Evolutionary conservation across 768 basidiomycete species (phyloP), one percentile per base, ranked within the genome.

Genomic region (Sarcomyxa edulis): DNA sequence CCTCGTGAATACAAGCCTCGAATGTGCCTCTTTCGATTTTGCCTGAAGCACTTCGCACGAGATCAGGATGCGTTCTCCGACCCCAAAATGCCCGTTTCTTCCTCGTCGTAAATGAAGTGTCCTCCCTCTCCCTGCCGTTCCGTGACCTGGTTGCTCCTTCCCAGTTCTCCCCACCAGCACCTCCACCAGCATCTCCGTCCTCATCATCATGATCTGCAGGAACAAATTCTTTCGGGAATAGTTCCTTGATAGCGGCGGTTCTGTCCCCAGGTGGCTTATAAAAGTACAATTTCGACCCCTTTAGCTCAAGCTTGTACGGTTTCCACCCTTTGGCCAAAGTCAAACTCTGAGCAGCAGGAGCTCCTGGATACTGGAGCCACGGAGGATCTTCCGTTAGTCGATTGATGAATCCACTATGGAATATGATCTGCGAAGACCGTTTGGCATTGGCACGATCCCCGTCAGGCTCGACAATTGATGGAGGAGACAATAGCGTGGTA

Each of bases 251-350:
- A 0, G 69, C 81, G 2, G 66, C 61, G 16, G 59, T 64, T 40
- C 79, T 66, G 46, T 93, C 90, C 20, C 71, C 66, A 0, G 90
- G 87, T 0, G 87, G 78, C 51, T 93, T 94, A 56, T 86, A 91
- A 51, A 93, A 85, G 56, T 85, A 83, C 34, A 94, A 50, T 56
- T 93, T 93, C 9, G 83, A 76, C 5, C 90, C 91, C 52, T 87
- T 84, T 19, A 94, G 62, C 48, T 89, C 83, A 31, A 84, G 70
- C 56, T 92, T 91, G 65, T 75, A 88, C 4, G 86, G 77, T 54
- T 92, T 93, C 91, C 91, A 94, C 0, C 78, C 78, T 48, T 89
- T 89, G 0, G 72, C 55, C 2, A 79, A 58, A 1, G 69, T 45
- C 22, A 60, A 46, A 6, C 50, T 48, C 24, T 67, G 58, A 20